These are phyloP conservation scores for Ascochyta viciae-villosae DNA, from an alignment of 2,329 filamentous ascomycete genomes.

Conservation along the genomic window DNA sequence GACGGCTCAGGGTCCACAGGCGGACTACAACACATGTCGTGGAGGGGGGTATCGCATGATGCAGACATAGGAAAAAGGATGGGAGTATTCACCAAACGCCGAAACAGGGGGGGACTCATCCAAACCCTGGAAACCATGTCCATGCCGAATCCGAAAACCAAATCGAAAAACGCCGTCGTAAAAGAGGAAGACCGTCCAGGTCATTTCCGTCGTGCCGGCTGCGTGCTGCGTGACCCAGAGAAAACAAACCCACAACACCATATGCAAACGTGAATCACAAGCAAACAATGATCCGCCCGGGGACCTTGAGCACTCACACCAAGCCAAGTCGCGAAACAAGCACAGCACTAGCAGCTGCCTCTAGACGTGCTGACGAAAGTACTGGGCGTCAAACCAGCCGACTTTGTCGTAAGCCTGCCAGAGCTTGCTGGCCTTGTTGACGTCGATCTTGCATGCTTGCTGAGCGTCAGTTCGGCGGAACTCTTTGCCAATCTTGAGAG, in stretches of 20 bases:
- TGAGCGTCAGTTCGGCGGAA: slow-evolving; percentile 96
- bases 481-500: slow-evolving; percentile 73
- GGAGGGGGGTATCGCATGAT: slow-evolving; percentile 25
- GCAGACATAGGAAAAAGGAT: slow-evolving; percentile 24
- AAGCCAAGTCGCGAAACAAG: neutral
- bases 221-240: slow-evolving; percentile 29
- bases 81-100: slow-evolving; percentile 27
- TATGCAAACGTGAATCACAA: slow-evolving; percentile 34
- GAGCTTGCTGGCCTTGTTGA: slow-evolving; percentile 94
- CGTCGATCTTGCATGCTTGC: slow-evolving; percentile 96
- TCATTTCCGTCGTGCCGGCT: slow-evolving; percentile 24
- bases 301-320: neutral
- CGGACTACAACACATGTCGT: slow-evolving; percentile 27
- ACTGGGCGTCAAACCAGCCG: slow-evolving; percentile 74
- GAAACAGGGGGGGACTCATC: neutral
- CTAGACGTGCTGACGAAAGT: slow-evolving; percentile 56
- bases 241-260: slow-evolving; percentile 26
- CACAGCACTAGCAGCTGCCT: neutral
- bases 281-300: slow-evolving; percentile 8
- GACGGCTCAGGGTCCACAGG: slow-evolving; percentile 14
- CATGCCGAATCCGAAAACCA: slow-evolving; percentile 26
- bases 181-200: slow-evolving; percentile 13
- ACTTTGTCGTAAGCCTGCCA: slow-evolving; percentile 89
- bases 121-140: slow-evolving; percentile 22
- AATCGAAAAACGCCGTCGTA: slow-evolving; percentile 37